Base-by-base conservation (phyloP, 2,329 filamentous ascomycete species). In the Aureobasidium sp. region DNA sequence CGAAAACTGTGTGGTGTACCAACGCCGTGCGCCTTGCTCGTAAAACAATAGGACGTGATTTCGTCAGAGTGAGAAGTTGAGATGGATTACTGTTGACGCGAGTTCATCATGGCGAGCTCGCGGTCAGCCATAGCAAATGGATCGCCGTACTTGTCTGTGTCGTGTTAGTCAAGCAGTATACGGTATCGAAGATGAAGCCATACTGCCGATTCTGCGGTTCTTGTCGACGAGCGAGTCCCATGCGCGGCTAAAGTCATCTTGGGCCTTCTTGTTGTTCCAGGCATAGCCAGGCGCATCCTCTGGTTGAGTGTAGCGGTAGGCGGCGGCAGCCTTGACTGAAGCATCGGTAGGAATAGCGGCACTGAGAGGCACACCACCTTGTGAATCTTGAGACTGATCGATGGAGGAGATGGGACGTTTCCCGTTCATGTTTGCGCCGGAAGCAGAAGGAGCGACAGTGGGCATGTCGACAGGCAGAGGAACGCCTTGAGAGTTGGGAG, bases 261-360 rank as follows among this genome's bases (percentile, higher is more conserved):
- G 71, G 5, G 81, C 80, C 68, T 83, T 84, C 70, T 81, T 82
- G 64, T 77, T 83, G 66, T 76, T 77, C 82, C 82, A 86, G 9
- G 74, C 73, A 50, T 77, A 79, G 2, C 82, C 79, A 8, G 80
- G 80, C 64, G 75, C 72, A 39, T 78, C 74, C 57, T 75, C 74
- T 62, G 67, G 67, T 66, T 68, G 70, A 32, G 58, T 67, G 70
- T 71, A 75, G n/a, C 66, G 69, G 62, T 71, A 75, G 32, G 68
- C 69, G 52, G 68, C 72, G 17, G 46, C 34, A 48, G 67, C 56
- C 48, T 69, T 68, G 26, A 66, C 57, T 13, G 63, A 44, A 13
- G 36, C 36, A 26, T 61, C 68, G 36, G 44, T 37, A 4, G 51
- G 44, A 20, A 48, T 34, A 23, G 9, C 32, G 17, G 42, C 51